These are phyloP conservation scores for Kurtzmaniella quercitrusa DNA, from an alignment of 1,139 yeast genomes.

Conservation along the genomic window DNA sequence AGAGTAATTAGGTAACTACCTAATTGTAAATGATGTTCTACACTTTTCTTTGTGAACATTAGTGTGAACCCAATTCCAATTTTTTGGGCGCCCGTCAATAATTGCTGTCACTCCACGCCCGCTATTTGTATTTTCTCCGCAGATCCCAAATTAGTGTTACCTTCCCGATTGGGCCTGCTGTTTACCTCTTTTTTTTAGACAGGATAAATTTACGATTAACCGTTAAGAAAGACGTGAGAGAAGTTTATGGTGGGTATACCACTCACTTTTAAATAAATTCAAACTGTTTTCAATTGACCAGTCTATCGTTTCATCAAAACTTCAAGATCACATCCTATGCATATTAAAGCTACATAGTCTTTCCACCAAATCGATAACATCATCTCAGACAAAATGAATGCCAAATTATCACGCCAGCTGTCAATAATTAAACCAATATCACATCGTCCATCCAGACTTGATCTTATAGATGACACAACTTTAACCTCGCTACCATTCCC, in stretches of 20 bases:
- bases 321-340: too few species aligned
- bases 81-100: too few species aligned
- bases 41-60: too few species aligned
- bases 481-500: slow-evolving; percentile 67
- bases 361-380: too few species aligned
- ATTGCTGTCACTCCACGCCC: neutral
- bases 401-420: slow-evolving; percentile 19
- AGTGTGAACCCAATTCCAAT: too few species aligned
- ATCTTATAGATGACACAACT: slow-evolving; percentile 56
- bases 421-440: slow-evolving; percentile 1
- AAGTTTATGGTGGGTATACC: neutral
- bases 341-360: too few species aligned
- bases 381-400: too few species aligned
- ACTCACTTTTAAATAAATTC: neutral
- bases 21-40: too few species aligned
- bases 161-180: neutral
- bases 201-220: neutral
- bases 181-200: neutral
- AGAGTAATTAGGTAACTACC: too few species aligned
- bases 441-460: slow-evolving; percentile 52
- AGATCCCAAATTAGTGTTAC: neutral
- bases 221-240: neutral
- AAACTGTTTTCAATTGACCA: too few species aligned
- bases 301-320: too few species aligned
- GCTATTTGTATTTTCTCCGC: neutral